Conservation (phyloP, 2,329 filamentous ascomycete species). For the Botrytis deweyae region DNA sequence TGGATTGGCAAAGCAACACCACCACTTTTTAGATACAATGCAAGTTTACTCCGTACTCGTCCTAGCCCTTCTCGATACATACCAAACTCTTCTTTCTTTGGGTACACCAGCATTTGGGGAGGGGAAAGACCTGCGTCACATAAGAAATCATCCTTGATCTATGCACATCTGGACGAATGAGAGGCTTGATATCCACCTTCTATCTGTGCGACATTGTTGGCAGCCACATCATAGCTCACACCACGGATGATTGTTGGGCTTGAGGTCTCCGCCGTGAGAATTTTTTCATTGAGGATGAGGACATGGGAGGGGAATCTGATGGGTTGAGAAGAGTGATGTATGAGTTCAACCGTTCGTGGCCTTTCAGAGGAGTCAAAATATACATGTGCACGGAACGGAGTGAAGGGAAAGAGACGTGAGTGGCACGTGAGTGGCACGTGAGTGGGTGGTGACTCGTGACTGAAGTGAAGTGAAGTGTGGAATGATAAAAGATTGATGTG, state of each 20-base stretch:
- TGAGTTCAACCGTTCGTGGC: neutral
- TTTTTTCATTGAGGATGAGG: neutral
- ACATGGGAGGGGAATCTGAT: neutral
- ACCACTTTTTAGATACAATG: neutral
- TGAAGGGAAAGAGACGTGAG: neutral
- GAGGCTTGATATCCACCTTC: neutral
- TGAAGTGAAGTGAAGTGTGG: neutral
- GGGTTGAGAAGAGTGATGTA: neutral
- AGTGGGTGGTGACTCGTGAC: neutral
- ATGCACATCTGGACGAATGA: neutral
- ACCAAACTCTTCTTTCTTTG: neutral
- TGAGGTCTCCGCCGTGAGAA: neutral
- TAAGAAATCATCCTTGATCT: neutral
- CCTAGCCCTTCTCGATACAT: neutral
- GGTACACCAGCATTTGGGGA: neutral
- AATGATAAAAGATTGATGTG: neutral
- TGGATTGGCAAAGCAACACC: neutral
- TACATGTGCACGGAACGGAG: neutral
- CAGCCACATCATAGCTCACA: constrained; percentile 17
- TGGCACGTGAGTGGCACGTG: no score
- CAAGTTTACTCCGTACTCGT: constrained; percentile 1
- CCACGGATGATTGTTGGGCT: neutral
- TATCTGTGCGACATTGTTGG: constrained; percentile 13
- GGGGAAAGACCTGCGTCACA: constrained; percentile 1
- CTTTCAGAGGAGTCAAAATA: neutral